Percentiles rank a stretch among this genome's conserved stretches.
Evolutionary conservation across 148 eudicot species (phyloP).

Genomic region (Salicornia ramosissima): DNA sequence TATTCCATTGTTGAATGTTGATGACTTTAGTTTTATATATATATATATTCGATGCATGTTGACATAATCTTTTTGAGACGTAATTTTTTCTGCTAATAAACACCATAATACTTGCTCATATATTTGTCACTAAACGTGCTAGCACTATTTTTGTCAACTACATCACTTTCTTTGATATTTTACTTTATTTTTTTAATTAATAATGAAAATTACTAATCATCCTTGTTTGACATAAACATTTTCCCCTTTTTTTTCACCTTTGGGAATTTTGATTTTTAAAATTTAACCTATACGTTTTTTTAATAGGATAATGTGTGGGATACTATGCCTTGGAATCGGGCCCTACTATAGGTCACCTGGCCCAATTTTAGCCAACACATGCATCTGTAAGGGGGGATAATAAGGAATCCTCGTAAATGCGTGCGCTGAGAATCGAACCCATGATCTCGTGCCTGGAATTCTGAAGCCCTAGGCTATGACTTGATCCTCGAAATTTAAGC

Average conservation of each 20-base stretch:
- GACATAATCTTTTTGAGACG: constrained; percentile 5
- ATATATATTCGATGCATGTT: constrained; percentile 18
- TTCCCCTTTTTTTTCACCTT: neutral
- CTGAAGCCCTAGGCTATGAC: no score
- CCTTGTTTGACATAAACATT: neutral
- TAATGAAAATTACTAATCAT: neutral
- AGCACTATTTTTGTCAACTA: constrained; percentile 21
- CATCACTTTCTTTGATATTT: neutral
- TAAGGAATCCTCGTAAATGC: no score
- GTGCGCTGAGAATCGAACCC: no score
- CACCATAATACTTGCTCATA: neutral
- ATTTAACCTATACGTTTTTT: no score
- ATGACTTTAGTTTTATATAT: neutral
- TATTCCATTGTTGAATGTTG: constrained; percentile 17
- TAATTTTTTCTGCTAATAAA: neutral
- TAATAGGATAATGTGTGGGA: no score
- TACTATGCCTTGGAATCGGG: no score
- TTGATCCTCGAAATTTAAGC: no score
- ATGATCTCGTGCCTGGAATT: no score
- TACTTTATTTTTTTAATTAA: neutral
- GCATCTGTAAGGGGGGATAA: no score
- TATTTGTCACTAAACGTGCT: constrained; percentile 21
- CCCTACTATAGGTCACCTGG: no score
- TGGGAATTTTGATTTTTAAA: neutral
- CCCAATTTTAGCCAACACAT: no score